Conservation (phyloP, 2,329 filamentous ascomycete genomes). For the Aciculosporium take region DNA sequence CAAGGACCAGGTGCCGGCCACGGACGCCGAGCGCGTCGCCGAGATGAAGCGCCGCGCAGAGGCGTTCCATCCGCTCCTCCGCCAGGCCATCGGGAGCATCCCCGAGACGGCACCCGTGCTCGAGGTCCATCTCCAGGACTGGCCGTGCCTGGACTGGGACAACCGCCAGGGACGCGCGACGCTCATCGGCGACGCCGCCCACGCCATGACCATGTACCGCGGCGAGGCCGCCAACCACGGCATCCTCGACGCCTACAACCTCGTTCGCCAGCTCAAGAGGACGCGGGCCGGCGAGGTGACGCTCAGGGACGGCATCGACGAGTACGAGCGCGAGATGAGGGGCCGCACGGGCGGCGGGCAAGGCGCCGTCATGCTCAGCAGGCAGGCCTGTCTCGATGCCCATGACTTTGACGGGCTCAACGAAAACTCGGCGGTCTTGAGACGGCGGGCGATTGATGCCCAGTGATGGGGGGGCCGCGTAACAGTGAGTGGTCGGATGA, state of each 20-base stretch:
- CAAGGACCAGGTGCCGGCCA: conserved; percentile 20
- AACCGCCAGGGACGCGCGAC: conserved; percentile 29
- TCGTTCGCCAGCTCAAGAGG: conserved; percentile 13
- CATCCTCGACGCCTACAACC: conserved; percentile 22
- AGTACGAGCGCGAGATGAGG: conserved; percentile 19
- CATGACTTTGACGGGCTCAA: conserved; percentile 18
- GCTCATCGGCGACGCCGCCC: conserved; percentile 38
- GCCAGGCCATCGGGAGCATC: conserved; percentile 26
- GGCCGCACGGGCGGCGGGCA: conserved; percentile 11
- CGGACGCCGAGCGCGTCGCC: conserved; percentile 17
- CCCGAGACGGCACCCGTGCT: conserved; percentile 24
- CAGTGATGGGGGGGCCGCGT: too few species aligned
- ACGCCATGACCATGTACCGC: conserved; percentile 44
- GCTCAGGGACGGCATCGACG: conserved; percentile 10
- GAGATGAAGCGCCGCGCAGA: conserved; percentile 25
- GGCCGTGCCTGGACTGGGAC: conserved; percentile 26
- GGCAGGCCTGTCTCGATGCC: conserved; percentile 20
- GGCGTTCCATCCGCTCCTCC: conserved; percentile 24
- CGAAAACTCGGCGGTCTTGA: conserved; percentile 19
- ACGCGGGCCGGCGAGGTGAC: conserved; percentile 7
- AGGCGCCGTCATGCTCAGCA: conserved; percentile 17
- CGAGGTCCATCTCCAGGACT: conserved; percentile 23
- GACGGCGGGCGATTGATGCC: conserved; percentile 11
- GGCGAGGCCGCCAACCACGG: conserved; percentile 27
- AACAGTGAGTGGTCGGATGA: too few species aligned